These are phyloP conservation scores for Firmiana major DNA, from an alignment of 345 rosid species.

Conservation along the genomic window DNA sequence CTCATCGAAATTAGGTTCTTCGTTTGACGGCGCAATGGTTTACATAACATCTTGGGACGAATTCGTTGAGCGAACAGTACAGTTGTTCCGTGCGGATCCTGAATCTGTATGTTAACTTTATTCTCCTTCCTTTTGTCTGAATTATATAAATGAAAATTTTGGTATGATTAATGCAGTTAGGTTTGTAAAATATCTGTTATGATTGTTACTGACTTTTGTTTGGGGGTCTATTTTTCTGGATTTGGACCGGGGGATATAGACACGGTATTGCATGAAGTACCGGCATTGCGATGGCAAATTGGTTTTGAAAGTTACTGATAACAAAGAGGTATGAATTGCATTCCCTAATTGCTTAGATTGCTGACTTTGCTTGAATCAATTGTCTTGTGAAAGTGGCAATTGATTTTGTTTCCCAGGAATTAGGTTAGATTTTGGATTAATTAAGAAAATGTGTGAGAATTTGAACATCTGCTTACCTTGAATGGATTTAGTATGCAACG, in stretches of 20 bases:
- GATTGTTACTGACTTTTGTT: constrained; percentile 6
- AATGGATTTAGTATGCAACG: not conserved
- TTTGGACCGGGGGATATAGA: constrained; percentile 39
- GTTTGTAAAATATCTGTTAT: not conserved
- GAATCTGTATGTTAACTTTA: constrained; percentile 56
- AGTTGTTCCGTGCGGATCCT: constrained; percentile 85
- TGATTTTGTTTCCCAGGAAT: not conserved
- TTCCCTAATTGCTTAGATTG: not conserved
- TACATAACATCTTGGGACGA: constrained; percentile 83
- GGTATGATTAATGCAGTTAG: not conserved
- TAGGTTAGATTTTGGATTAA: constrained; percentile 6
- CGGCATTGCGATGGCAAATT: constrained; percentile 90
- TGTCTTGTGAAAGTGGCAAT: not conserved
- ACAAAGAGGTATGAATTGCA: constrained; percentile 62
- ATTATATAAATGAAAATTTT: not conserved
- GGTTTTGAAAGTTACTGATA: constrained; percentile 98
- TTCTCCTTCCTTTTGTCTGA: not conserved
- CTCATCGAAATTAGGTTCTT: not conserved
- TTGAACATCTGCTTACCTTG: not conserved
- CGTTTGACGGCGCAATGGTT: constrained; percentile 45
- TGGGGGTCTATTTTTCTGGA: not conserved
- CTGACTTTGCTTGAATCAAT: not conserved
- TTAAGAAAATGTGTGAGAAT: not conserved
- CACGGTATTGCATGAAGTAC: constrained; percentile 89
- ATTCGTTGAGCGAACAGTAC: constrained; percentile 72